Evolutionary conservation across 305 asterid genomes (phyloP), one percentile per base, ranked within the genome.

Genomic region (Caryopteris hybrid): DNA sequence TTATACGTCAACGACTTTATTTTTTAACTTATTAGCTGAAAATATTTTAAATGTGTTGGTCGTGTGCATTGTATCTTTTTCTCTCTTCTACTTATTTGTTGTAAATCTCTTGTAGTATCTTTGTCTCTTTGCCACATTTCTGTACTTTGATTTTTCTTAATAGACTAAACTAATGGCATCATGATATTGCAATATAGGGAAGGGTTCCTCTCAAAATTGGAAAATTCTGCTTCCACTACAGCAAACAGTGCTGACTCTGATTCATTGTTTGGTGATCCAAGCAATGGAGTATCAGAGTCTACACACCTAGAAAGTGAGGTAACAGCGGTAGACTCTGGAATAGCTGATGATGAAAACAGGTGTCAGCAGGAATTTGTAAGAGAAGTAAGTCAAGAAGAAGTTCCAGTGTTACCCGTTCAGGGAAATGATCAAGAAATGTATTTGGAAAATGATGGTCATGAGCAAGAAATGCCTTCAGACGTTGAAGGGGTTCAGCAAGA

Each of bases 171-270:
- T 29, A 29, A 29, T 29, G 3, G 34, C 34, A 29, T 3, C 3
- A 25, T 34, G 27, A 33, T 61, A 21, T 68, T 60, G 59, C 10
- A 13, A 64, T 72, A 41, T 84, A 91, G 98, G 85, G 97, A 88
- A 76, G 97, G 87, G 23, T 88, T 88, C 68, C 78, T 88, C 69
- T 91, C 95, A 68, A 88, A 85, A 81, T 63, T 89, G 77, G 91
- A 78, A 56, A 74, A 57, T 55, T 76, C 80, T 56, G 75, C 78
- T 61, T 67, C 75, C 42, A 64, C 74, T 43, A 74, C 84, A 22
- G 69, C 57, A 54, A 71, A 78, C 71, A 75, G 33, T 64, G 70
- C 73, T 16, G 81, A 79, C 61, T 47, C 56, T 14, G 81, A 73
- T 73, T 73, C 81, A 31, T 65, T 69, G 39, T 55, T 11, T 17